phyloP scores from a whole-genome alignment of 2,329 filamentous ascomycete species.

The Dactylellina drechsleri region DNA sequence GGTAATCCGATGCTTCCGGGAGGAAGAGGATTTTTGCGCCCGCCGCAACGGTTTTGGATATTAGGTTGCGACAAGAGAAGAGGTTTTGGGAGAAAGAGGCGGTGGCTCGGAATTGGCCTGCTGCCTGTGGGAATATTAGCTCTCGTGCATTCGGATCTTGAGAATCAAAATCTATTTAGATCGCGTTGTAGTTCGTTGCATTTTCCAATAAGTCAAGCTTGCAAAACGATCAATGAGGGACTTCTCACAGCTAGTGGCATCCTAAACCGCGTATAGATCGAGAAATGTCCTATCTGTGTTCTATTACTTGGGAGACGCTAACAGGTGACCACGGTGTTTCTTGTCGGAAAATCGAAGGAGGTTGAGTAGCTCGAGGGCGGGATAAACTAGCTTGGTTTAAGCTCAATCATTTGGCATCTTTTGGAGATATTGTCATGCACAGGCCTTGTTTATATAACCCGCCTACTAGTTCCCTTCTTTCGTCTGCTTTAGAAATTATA shows the following conservation, averaged over 20 bases:
- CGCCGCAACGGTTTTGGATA: slow-evolving; percentile 76
- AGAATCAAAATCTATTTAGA: not conserved
- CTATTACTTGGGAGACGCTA: not conserved
- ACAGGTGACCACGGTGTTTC: not conserved
- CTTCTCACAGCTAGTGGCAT: slow-evolving; percentile 49
- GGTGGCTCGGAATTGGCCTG: slow-evolving; percentile 87
- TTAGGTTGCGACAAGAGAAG: slow-evolving; percentile 76
- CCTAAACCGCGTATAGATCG: not conserved
- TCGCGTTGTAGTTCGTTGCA: slow-evolving; percentile 8
- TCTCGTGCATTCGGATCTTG: not conserved
- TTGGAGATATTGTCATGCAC: too few species aligned
- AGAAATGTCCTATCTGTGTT: not conserved
- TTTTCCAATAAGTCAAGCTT: not conserved
- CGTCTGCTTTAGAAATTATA: not conserved
- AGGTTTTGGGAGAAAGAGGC: slow-evolving; percentile 81
- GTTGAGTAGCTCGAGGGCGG: not conserved
- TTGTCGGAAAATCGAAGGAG: not conserved
- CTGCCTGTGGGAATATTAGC: slow-evolving; percentile 24
- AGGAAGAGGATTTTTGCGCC: slow-evolving; percentile 91
- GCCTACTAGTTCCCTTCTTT: too few species aligned
- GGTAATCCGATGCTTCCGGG: slow-evolving; percentile 91
- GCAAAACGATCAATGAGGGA: not conserved
- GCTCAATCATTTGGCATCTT: too few species aligned
- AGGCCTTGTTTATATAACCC: too few species aligned
- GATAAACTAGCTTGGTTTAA: too few species aligned